Percentiles rank a stretch among this genome's conserved stretches.
Evolutionary conservation across 805 yeast species (phyloP).

Genomic region (Candida multigemmis): DNA sequence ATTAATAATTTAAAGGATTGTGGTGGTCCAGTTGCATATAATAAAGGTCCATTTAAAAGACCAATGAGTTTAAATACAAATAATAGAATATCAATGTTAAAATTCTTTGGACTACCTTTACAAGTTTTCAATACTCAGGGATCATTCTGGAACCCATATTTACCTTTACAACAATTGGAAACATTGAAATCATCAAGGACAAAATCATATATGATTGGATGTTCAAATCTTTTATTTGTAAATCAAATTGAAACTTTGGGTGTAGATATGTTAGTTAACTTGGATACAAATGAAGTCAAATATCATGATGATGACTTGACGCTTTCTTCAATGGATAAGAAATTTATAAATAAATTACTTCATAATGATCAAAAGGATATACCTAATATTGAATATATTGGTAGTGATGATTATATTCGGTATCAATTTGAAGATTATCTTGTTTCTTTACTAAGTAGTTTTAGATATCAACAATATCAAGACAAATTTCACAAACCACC

Average conservation of each 20-base stretch:
- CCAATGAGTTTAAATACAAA: conserved; percentile 68
- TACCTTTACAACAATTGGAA: conserved; percentile 87
- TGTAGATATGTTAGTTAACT: conserved; percentile 66
- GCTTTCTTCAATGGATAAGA: conserved; percentile 46
- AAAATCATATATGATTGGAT: conserved; percentile 67
- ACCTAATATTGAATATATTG: conserved; percentile 33
- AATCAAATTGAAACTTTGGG: conserved; percentile 48
- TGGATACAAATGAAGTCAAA: conserved; percentile 47
- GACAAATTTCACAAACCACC: conserved; percentile 27
- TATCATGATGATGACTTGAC: conserved; percentile 32
- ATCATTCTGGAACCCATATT: conserved; percentile 84
- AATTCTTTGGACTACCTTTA: conserved; percentile 82
- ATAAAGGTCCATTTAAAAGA: conserved; percentile 36
- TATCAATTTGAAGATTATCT: conserved; percentile 87
- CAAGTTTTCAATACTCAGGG: conserved; percentile 75
- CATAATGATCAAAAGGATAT: conserved; percentile 37
- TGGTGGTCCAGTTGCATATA: conserved; percentile 66
- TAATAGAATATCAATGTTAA: conserved; percentile 66
- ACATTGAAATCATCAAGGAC: conserved; percentile 53
- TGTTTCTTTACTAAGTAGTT: conserved; percentile 62
- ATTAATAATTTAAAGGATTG: conserved; percentile 64
- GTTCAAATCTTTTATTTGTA: conserved; percentile 75
- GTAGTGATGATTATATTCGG: conserved; percentile 75
- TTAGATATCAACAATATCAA: conserved; percentile 57
- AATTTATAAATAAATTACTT: conserved; percentile 58